Percentiles rank a stretch among this genome's conserved stretches.
Evolutionary conservation across 1,139 yeast genomes (phyloP).

Genomic region (Blastobotrys ciferrii): DNA sequence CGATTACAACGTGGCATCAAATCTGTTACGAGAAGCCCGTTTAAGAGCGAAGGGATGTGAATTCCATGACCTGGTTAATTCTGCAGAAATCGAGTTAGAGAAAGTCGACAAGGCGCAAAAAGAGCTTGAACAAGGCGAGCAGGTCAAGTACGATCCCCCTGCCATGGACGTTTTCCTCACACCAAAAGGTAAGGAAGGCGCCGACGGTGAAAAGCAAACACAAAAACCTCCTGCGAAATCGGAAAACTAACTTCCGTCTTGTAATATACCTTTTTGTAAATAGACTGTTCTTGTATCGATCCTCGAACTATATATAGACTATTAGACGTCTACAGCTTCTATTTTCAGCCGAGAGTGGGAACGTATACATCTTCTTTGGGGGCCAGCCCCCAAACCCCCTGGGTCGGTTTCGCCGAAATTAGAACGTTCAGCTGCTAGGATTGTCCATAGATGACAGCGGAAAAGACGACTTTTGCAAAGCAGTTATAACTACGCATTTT

Average conservation of each 20-base stretch:
- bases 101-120: constrained; percentile 42
- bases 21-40: constrained; percentile 65
- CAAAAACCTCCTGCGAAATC: background rate
- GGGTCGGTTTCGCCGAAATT: no score
- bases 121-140: constrained; percentile 23
- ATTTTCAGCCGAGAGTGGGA: no score
- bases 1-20: constrained; percentile 56
- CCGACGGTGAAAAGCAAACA: constrained; percentile 1
- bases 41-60: constrained; percentile 68
- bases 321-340: no score
- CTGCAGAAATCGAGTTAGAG: constrained; percentile 63
- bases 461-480: no score
- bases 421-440: no score
- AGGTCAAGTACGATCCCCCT: constrained; percentile 21
- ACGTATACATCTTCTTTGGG: no score
- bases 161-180: constrained; percentile 27
- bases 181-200: constrained; percentile 16
- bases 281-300: no score
- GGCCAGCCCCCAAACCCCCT: no score
- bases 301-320: no score
- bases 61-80: constrained; percentile 58
- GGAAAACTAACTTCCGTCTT: background rate
- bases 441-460: no score
- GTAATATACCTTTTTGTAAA: constrained; percentile 5
- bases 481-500: no score